Conservation (phyloP, 805 yeast genomes). For the Candida tibetensis region DNA sequence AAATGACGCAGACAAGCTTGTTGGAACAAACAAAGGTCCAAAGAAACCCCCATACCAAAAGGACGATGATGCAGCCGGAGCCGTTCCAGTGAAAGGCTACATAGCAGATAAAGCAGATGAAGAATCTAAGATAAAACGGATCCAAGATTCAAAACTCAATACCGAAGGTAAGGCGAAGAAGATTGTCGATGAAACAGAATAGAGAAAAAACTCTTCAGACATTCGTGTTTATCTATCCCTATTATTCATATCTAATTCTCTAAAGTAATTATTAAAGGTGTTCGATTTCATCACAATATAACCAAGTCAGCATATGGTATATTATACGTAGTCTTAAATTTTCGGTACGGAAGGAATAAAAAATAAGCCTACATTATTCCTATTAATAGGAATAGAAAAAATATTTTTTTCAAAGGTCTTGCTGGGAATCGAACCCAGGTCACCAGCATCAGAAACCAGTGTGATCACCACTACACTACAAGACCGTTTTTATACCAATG, state of each 20-base stretch:
- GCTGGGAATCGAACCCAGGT: slow-evolving; percentile 37
- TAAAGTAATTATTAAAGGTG: background rate
- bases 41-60: slow-evolving; percentile 1
- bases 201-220: background rate
- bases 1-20: slow-evolving; percentile 31
- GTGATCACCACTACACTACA: slow-evolving; percentile 35
- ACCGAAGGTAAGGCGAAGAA: background rate
- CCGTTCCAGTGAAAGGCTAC: slow-evolving; percentile 10
- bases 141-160: background rate
- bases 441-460: slow-evolving; percentile 34
- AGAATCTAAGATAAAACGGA: background rate
- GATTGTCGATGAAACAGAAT: slow-evolving; percentile 2
- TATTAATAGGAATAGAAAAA: too few species aligned
- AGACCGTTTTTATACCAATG: slow-evolving; percentile 24
- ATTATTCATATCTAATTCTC: background rate
- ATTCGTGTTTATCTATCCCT: background rate
- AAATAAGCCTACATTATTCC: too few species aligned
- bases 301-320: too few species aligned
- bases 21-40: slow-evolving; percentile 19
- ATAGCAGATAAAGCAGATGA: slow-evolving; percentile 10
- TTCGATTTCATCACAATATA: too few species aligned
- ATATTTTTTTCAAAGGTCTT: slow-evolving; percentile 16
- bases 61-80: background rate
- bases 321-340: too few species aligned
- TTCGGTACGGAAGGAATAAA: too few species aligned